Conservation (phyloP, 2,329 filamentous ascomycete species). For the Colletotrichum sp. region DNA sequence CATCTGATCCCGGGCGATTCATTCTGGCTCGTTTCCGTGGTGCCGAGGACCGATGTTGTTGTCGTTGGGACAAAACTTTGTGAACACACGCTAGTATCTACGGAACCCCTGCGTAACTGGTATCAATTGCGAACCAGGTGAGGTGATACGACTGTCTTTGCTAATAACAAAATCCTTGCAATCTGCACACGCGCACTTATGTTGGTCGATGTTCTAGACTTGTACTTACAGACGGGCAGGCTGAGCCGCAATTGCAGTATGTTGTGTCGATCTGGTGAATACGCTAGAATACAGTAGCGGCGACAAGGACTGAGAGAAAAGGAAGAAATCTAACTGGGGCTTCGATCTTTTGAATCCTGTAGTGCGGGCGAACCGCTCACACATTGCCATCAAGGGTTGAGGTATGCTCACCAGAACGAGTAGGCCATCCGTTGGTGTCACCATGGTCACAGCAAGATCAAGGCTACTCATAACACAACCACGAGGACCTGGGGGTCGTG, state of each 20-base stretch:
- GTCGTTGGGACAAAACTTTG: not conserved
- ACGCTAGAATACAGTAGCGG: not conserved
- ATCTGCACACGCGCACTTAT: too few relatives aligned
- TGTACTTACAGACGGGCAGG: not conserved
- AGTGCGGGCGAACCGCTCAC: too few relatives aligned
- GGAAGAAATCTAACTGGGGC: too few relatives aligned
- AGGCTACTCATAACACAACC: not conserved
- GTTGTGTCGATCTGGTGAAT: not conserved
- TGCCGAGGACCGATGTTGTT: not conserved
- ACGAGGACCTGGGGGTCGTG: not conserved
- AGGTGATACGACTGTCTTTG: not conserved
- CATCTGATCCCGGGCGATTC: not conserved
- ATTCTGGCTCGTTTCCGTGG: not conserved
- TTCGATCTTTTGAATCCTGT: too few relatives aligned
- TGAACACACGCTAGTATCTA: not conserved
- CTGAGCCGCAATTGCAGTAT: not conserved
- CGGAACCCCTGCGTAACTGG: accelerated
- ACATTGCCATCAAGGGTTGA: not conserved
- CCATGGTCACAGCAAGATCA: not conserved
- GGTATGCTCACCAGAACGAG: too few relatives aligned
- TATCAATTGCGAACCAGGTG: not conserved
- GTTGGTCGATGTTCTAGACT: not conserved
- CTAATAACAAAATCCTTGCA: not conserved
- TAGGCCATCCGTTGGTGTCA: too few relatives aligned
- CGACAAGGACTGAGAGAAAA: not conserved